These are phyloP conservation scores for Kurtzmaniella quercitrusa DNA, from an alignment of 1,139 yeast species.

Conservation along the genomic window DNA sequence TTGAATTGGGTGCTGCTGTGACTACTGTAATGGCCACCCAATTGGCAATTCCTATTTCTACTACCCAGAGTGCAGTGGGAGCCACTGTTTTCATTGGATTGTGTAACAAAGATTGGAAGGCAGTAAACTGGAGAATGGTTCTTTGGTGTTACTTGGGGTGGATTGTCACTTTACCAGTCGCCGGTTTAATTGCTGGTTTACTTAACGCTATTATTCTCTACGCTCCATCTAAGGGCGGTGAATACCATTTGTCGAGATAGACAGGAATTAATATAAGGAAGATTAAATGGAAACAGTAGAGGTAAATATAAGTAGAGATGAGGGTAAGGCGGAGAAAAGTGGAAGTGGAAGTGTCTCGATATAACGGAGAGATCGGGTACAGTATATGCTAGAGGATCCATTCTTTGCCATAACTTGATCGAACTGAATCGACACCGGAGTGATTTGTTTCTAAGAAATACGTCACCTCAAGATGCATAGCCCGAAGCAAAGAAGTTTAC, in stretches of 20 bases:
- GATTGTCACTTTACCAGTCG: slow-evolving; percentile 69
- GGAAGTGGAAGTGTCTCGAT: no score
- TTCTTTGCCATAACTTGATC: no score
- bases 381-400: no score
- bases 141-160: slow-evolving; percentile 70
- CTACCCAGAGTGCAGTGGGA: slow-evolving; percentile 80
- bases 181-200: slow-evolving; percentile 70
- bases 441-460: no score
- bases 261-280: background rate
- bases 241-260: slow-evolving; percentile 16
- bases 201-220: slow-evolving; percentile 61
- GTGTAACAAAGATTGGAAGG: slow-evolving; percentile 58
- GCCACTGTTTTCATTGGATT: slow-evolving; percentile 75
- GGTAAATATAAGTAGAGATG: background rate
- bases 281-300: background rate
- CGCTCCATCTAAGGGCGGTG: slow-evolving; percentile 54
- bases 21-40: slow-evolving; percentile 76
- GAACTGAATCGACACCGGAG: no score
- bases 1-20: slow-evolving; percentile 76
- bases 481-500: no score
- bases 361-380: no score
- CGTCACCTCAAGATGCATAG: no score
- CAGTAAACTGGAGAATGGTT: slow-evolving; percentile 80
- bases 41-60: slow-evolving; percentile 66
- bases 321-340: no score